Base-by-base conservation (phyloP, 2,329 filamentous ascomycete genomes). In the Podosphaera xanthii region DNA sequence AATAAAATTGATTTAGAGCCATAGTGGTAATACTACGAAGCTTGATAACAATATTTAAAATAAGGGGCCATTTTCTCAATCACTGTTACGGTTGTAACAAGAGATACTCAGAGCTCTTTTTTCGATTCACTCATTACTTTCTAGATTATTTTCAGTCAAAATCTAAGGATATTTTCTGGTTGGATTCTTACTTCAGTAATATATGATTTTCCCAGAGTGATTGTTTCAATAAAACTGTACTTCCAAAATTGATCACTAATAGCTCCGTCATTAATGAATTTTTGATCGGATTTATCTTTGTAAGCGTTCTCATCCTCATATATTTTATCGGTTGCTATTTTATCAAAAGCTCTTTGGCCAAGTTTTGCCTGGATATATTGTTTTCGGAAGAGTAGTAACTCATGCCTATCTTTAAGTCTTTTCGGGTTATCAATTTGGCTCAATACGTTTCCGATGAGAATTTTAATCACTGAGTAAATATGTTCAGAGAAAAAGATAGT, bases 401-500 rank as follows among this genome's bases (percentile, higher is more conserved):
- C 87, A 2, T 81, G 81, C 12, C 86, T 80, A 71, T 94, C 90
- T 70, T 88, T 89, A 66, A 94, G 87, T 60, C 90, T 75, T 0
- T 89, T 90, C 0, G 87, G 87, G 54, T 84, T 90, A 66, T 97
- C 90, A 58, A 96, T 73, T 69, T 89, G 92, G 61, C 75, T 76
- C 65, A 98, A 79, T 3, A 83, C 82, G 58, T 81, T 78, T 48
- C 83, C 80, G 3, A 96, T 85, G 0, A 76, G 78, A 62, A 83
- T 77, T 66, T 90, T 83, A 1, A 87, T 78, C 2, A 82, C 74
- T n/a, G 98, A 79, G 69, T 94, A 97, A 14, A 90, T 72, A 69
- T 98, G 91, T 69, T 98, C 92, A 0, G 87, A 83, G 64, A 94
- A 79, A 65, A 97, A 79, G 60, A 98, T 83, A 30, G 83, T 81